phyloP scores from a whole-genome alignment of 257 asterid genomes.

The Fraxinus excelsior region DNA sequence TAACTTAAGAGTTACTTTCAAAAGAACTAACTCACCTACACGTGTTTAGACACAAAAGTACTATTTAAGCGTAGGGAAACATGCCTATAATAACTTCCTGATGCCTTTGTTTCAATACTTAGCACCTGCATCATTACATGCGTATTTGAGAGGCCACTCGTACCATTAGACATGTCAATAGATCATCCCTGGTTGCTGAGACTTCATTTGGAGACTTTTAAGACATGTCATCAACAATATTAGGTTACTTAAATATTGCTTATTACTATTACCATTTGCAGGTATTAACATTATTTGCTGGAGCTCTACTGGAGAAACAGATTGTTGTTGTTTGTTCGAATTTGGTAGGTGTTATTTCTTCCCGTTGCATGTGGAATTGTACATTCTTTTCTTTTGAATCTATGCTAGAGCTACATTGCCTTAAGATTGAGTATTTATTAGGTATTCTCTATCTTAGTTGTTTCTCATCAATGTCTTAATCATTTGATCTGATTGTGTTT shows the following conservation, averaged over 20 bases:
- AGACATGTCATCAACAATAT: constrained; percentile 1
- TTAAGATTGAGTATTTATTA: constrained; percentile 15
- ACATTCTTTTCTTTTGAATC: not conserved
- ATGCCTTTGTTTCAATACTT: constrained; percentile 8
- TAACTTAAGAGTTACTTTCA: no score
- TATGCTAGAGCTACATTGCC: constrained; percentile 11
- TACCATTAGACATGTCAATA: not conserved
- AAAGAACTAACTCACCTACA: no score
- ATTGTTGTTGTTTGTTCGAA: constrained; percentile 79
- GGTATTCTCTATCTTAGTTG: not conserved
- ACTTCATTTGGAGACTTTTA: constrained; percentile 14
- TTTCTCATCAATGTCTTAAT: not conserved
- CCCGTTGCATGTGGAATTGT: not conserved
- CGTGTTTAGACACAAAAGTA: no score
- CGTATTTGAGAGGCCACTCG: not conserved
- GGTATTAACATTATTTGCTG: constrained; percentile 86
- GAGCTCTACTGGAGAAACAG: constrained; percentile 92
- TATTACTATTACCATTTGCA: constrained; percentile 40
- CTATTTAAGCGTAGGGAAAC: no score
- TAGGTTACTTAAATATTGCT: constrained; percentile 17
- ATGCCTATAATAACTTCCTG: no score
- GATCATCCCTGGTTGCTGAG: constrained; percentile 4
- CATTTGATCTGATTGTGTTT: not conserved
- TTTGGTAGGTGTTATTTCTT: constrained; percentile 55
- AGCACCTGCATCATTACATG: not conserved